Percentiles rank a stretch among this genome's conserved stretches.
These are phyloP conservation scores for Syzygium grande DNA, from an alignment of 345 rosid genomes.

Conservation along the genomic window DNA sequence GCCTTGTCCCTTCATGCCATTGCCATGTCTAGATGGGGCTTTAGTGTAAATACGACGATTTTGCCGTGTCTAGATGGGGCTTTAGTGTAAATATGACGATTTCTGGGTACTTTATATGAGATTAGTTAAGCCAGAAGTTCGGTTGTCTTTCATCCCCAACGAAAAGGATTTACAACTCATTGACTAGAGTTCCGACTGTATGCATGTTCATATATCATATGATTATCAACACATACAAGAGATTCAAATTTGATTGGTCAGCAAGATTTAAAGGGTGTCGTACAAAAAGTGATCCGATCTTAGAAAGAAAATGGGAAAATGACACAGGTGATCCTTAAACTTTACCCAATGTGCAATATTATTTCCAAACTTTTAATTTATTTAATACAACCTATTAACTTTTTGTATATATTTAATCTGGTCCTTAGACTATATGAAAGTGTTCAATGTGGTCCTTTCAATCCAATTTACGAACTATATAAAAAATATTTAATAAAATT, in stretches of 20 bases:
- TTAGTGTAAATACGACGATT: not conserved
- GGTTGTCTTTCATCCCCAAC: not conserved
- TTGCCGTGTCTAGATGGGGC: rapidly evolving
- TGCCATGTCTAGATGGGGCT: rapidly evolving
- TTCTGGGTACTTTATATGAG: rapidly evolving
- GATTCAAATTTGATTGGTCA: not conserved
- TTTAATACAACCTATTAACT: not conserved
- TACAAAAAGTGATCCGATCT: not conserved
- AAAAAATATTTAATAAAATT: too few relatives aligned
- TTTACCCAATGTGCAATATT: not conserved
- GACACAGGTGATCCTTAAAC: rapidly evolving
- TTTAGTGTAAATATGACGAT: not conserved
- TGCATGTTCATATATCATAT: too few relatives aligned
- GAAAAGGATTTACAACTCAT: rapidly evolving
- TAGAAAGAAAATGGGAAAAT: not conserved
- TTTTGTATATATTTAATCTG: not conserved
- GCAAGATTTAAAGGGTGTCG: not conserved
- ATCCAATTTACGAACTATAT: too few relatives aligned
- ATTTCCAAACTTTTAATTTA: not conserved
- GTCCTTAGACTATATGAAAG: not conserved
- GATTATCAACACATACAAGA: not conserved
- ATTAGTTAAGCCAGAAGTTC: not conserved
- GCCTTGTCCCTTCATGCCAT: not conserved
- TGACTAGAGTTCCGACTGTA: not conserved
- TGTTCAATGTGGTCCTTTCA: too few relatives aligned